These are phyloP conservation scores for Orbilia ellipsospora DNA, from an alignment of 2,329 filamentous ascomycete genomes.

Conservation along the genomic window DNA sequence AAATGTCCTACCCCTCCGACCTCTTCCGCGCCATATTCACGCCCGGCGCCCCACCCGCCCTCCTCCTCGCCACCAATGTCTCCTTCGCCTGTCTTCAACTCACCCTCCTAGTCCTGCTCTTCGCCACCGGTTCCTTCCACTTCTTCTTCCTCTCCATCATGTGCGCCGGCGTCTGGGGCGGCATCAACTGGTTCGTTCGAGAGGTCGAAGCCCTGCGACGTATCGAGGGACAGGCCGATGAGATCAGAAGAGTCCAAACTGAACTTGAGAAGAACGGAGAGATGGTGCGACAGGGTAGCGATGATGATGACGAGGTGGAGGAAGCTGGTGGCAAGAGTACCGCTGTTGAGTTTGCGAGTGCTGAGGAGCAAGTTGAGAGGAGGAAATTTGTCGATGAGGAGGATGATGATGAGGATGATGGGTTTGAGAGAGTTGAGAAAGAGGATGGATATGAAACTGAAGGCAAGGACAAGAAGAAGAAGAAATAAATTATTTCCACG, in stretches of 20 bases:
- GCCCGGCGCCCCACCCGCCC: slow-evolving; percentile 85
- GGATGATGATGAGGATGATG: slow-evolving; percentile 65
- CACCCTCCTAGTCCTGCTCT: slow-evolving; percentile 78
- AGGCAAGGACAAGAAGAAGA: slow-evolving; percentile 36
- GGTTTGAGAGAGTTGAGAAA: slow-evolving; percentile 58
- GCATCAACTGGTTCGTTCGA: slow-evolving; percentile 94
- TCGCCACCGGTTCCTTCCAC: slow-evolving; percentile 87
- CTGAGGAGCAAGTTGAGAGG: slow-evolving; percentile 59
- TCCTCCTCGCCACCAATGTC: slow-evolving; percentile 88
- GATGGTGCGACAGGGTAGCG: slow-evolving; percentile 52
- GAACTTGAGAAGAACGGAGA: slow-evolving; percentile 66
- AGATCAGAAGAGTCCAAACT: slow-evolving; percentile 31
- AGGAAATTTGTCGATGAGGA: slow-evolving; percentile 61
- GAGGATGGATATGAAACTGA: slow-evolving; percentile 54
- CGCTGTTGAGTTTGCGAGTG: slow-evolving; percentile 62
- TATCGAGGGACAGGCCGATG: slow-evolving; percentile 62
- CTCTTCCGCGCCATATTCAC: slow-evolving; percentile 95
- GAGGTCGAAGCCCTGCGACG: slow-evolving; percentile 66
- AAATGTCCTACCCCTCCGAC: slow-evolving; percentile 68
- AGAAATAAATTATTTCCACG: slow-evolving; percentile 27
- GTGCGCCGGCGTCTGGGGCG: slow-evolving; percentile 85
- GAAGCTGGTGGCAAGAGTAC: slow-evolving; percentile 65
- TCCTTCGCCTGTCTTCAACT: slow-evolving; percentile 87
- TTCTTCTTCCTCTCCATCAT: slow-evolving; percentile 84
- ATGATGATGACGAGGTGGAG: slow-evolving; percentile 65